phyloP scores from a whole-genome alignment of 495 filamentous ascomycete species.

The Clavariopsis aquatica region DNA sequence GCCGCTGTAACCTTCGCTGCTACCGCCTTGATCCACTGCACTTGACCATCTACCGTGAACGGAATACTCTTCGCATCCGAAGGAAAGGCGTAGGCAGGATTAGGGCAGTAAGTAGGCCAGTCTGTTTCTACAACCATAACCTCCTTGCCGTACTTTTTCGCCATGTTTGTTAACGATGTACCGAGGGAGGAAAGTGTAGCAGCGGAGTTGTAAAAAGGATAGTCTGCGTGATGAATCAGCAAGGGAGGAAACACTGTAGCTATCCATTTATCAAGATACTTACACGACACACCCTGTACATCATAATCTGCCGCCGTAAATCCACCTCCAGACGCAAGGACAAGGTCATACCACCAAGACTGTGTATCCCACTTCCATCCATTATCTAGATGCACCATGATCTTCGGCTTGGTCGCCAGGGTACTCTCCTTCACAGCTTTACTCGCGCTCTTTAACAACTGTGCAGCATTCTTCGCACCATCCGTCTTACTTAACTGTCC shows the following conservation, averaged over 20 bases:
- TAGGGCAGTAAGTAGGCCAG: conserved; percentile 48
- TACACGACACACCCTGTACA: conserved; percentile 50
- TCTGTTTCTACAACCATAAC: conserved; percentile 53
- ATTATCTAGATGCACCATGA: conserved; percentile 54
- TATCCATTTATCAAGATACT: too few relatives aligned
- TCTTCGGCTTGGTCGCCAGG: conserved; percentile 43
- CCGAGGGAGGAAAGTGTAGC: conserved; percentile 47
- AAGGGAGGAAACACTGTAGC: too few relatives aligned
- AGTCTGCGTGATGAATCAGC: too few relatives aligned
- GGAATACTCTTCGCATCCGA: conserved; percentile 45
- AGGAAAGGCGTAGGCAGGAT: conserved; percentile 44
- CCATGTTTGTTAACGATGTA: conserved; percentile 43
- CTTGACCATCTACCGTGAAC: conserved; percentile 46
- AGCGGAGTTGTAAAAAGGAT: conserved; percentile 51
- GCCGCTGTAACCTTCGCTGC: conserved; percentile 42
- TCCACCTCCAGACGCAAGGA: conserved; percentile 43
- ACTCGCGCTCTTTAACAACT: conserved; percentile 45
- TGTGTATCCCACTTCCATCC: conserved; percentile 51
- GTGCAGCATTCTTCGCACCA: conserved; percentile 43
- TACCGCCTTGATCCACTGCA: conserved; percentile 45
- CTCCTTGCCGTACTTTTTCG: conserved; percentile 48
- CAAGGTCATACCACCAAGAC: conserved; percentile 48
- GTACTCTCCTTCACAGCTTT: conserved; percentile 43
- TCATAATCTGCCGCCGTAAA: conserved; percentile 46
- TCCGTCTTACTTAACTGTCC: conserved; percentile 43